phyloP scores from a whole-genome alignment of 2,329 filamentous ascomycete species.

The Cryphonectria naterciae region DNA sequence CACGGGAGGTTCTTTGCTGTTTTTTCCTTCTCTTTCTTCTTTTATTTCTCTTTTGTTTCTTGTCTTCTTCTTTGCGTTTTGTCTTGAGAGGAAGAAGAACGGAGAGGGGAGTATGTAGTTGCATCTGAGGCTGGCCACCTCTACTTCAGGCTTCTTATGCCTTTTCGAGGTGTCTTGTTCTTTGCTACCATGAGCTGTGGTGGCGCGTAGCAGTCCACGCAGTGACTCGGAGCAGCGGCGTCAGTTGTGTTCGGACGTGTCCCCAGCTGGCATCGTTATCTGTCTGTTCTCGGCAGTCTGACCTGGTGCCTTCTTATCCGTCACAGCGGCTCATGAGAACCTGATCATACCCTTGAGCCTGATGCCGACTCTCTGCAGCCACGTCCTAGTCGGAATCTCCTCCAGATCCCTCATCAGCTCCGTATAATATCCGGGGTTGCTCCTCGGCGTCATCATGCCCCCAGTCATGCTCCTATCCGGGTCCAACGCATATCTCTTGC shows the following conservation, averaged over 20 bases:
- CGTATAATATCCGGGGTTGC: slow-evolving; percentile 66
- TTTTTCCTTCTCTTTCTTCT: no score
- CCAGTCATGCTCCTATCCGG: slow-evolving; percentile 43
- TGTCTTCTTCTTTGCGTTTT: neutral
- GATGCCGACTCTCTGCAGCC: slow-evolving; percentile 56
- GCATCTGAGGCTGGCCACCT: neutral
- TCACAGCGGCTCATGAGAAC: slow-evolving; percentile 47
- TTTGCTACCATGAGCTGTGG: neutral
- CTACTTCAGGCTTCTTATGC: neutral
- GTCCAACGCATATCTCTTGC: slow-evolving; percentile 47
- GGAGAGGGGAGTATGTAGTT: neutral
- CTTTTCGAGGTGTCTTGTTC: neutral
- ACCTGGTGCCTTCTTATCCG: no score
- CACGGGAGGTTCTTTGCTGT: no score
- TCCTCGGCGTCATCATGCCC: slow-evolving; percentile 59
- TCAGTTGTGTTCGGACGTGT: neutral
- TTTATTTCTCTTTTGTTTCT: no score
- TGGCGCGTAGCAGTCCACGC: neutral
- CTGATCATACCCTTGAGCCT: slow-evolving; percentile 63
- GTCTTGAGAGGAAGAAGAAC: no score
- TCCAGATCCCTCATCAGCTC: slow-evolving; percentile 66
- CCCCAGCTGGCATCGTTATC: neutral
- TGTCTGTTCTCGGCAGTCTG: neutral
- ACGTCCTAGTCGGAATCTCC: slow-evolving; percentile 62
- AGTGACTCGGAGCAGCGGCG: neutral